Conservation (phyloP, 305 asterid genomes). For the Caryopteris hybrid region DNA sequence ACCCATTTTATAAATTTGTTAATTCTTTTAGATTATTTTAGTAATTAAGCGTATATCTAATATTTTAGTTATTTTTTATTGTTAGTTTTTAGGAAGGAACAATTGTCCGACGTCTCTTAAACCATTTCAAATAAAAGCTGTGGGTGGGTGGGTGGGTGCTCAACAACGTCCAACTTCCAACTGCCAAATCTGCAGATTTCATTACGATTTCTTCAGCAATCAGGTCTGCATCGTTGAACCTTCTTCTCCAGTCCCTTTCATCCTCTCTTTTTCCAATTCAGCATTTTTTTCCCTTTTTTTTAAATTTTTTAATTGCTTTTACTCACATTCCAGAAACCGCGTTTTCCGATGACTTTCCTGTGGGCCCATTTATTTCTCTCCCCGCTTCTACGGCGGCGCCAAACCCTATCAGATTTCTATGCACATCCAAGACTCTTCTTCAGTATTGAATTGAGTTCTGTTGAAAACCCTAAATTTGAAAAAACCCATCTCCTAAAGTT, state of each 20-base stretch:
- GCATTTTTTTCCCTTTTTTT: neutral
- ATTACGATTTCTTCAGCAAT: neutral
- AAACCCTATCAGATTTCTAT: neutral
- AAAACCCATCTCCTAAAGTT: neutral
- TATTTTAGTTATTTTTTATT: too few species aligned
- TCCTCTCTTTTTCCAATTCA: neutral
- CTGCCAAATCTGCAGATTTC: neutral
- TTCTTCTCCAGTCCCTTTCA: neutral
- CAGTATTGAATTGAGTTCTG: neutral
- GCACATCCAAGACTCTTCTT: neutral
- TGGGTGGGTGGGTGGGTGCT: too few species aligned
- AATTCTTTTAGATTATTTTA: too few species aligned
- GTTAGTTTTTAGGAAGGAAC: too few species aligned
- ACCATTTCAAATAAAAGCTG: too few species aligned
- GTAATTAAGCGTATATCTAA: too few species aligned
- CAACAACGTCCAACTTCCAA: neutral
- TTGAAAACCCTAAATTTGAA: neutral
- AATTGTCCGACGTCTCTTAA: too few species aligned
- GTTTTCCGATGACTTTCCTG: slow-evolving; percentile 17
- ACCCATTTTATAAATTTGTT: too few species aligned
- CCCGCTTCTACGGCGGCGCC: slow-evolving; percentile 21
- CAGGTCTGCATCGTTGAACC: neutral
- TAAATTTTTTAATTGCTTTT: neutral
- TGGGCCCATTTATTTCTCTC: slow-evolving; percentile 13
- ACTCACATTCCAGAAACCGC: slow-evolving; percentile 19